These are phyloP conservation scores for Apodospora peruviana DNA, from an alignment of 495 filamentous ascomycete genomes.

Conservation along the genomic window DNA sequence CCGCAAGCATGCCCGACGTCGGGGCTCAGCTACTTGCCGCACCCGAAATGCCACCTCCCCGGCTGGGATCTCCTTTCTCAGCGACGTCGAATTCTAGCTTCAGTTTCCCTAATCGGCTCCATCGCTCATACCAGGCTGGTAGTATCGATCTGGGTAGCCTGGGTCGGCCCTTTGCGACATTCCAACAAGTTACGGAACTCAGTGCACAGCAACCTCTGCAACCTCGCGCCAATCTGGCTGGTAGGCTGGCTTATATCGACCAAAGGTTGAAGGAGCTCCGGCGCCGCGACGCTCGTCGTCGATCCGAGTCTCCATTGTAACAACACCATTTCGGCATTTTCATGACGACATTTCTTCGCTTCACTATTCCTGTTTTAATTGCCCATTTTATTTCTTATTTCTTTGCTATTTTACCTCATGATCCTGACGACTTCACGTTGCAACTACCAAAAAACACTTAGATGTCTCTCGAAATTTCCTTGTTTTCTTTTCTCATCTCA, in stretches of 20 bases:
- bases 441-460: neutral
- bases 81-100: constrained; percentile 35
- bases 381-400: neutral
- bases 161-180: constrained; percentile 40
- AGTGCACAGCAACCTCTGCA: constrained; percentile 23
- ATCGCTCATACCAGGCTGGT: constrained; percentile 28
- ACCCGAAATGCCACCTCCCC: constrained; percentile 22
- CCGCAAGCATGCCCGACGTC: constrained; percentile 18
- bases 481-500: neutral
- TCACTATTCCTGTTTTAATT: constrained; percentile 9
- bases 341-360: constrained; percentile 1
- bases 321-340: neutral
- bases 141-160: constrained; percentile 38
- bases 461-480: neutral
- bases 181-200: constrained; percentile 29
- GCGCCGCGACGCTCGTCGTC: constrained; percentile 27
- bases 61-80: constrained; percentile 49
- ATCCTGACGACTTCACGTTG: neutral
- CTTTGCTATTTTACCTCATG: too few relatives aligned
- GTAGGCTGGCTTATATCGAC: constrained; percentile 47
- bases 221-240: constrained; percentile 32
- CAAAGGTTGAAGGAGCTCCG: constrained; percentile 47
- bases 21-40: constrained; percentile 10
- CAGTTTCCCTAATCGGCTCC: constrained; percentile 45
- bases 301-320: constrained; percentile 39